Evolutionary conservation across 2,329 filamentous ascomycete genomes (phyloP).

Genomic region (Moelleriella libera): DNA sequence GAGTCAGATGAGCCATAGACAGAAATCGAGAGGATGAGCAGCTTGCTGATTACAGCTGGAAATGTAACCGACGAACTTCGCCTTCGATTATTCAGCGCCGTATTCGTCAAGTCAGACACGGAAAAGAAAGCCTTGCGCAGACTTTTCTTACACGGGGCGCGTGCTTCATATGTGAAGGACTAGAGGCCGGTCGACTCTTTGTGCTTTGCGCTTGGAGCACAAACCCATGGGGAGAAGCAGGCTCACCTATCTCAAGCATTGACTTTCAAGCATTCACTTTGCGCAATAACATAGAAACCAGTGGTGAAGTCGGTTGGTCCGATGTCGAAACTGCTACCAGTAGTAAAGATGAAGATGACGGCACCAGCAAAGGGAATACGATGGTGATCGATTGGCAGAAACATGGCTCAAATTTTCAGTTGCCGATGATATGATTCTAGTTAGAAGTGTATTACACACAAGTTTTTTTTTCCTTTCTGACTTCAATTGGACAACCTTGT

Average conservation of each 20-base stretch:
- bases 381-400: too few relatives aligned
- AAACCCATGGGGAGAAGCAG: not conserved
- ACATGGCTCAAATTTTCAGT: too few relatives aligned
- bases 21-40: not conserved
- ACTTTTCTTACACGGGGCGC: not conserved
- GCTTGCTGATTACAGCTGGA: not conserved
- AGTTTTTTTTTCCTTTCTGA: too few relatives aligned
- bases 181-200: not conserved
- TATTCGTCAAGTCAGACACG: not conserved
- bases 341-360: too few relatives aligned
- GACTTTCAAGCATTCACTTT: not conserved
- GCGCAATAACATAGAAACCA: too few relatives aligned
- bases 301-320: too few relatives aligned
- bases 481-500: too few relatives aligned
- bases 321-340: too few relatives aligned
- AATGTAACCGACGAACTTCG: not conserved
- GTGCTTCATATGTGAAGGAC: not conserved
- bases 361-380: too few relatives aligned
- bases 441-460: too few relatives aligned
- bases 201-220: not conserved
- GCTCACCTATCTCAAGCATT: not conserved
- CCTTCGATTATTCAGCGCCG: not conserved
- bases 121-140: not conserved
- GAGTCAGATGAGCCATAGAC: not conserved
- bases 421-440: too few relatives aligned